Percentiles rank a stretch among this genome's conserved stretches.
These are phyloP conservation scores for Triticum monococcum DNA, from an alignment of 176 grass and related monocot genomes.

Conservation along the genomic window DNA sequence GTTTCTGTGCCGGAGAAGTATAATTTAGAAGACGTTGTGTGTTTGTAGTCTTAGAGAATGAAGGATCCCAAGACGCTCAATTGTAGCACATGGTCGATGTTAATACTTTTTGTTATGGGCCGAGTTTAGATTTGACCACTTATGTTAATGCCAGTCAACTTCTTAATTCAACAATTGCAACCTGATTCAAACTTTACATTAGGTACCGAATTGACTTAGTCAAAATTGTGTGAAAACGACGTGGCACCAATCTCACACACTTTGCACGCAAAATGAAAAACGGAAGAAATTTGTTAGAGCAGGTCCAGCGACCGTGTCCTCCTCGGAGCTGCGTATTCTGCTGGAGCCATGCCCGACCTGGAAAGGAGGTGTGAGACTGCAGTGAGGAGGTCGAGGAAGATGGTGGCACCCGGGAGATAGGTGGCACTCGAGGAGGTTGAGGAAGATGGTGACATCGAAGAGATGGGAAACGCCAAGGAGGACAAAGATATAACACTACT, in stretches of 20 bases:
- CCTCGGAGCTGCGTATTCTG: too few species aligned
- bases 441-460: too few species aligned
- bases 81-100: neutral
- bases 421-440: too few species aligned
- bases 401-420: too few species aligned
- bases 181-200: neutral
- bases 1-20: neutral
- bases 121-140: neutral
- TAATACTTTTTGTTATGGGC: neutral
- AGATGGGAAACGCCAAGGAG: too few species aligned
- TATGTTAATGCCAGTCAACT: neutral
- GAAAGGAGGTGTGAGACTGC: too few species aligned
- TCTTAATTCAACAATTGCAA: neutral
- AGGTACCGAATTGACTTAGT: neutral
- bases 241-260: neutral
- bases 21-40: neutral
- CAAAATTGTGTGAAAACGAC: neutral
- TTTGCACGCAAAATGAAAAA: neutral
- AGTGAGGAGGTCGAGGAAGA: too few species aligned
- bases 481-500: too few species aligned
- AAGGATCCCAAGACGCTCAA: neutral
- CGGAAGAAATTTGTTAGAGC: neutral
- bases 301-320: neutral
- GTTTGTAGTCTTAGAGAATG: neutral
- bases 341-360: too few species aligned